Evolutionary conservation across 225 moss, liverwort and hornwort species (phyloP), one percentile per base, ranked within the genome.

Genomic region (Sphagnum tenellum): DNA sequence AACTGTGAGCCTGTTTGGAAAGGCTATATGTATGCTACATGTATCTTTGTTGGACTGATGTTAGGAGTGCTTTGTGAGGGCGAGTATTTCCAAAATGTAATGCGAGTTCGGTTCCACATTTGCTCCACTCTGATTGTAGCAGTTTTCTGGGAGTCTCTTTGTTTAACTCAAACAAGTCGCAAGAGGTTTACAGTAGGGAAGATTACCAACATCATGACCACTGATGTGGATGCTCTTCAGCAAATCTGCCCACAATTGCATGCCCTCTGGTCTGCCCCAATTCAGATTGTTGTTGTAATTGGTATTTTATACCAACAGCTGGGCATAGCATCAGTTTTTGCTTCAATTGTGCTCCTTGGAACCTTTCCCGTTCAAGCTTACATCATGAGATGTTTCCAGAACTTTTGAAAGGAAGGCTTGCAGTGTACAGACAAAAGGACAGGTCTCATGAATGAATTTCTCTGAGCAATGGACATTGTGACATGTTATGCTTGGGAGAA

Each of bases 401-500:
- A 53, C 7, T 60, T 86, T 13, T 67, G 75, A 0, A 72, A 53
- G 75, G 77, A 73, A 73, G 75, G 77, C 59, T 81, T 81, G 71
- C 73, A 75, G 55, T 71, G 73, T 58, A 89, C 85, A 63, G 92
- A 92, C 71, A 70, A 5, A 45, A 80, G 92, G 60, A 73, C 89
- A 61, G 77, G 78, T 54, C 77, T 78, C 48, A 76, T 80, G 73
- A 81, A 81, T 56, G 92, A 92, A 69, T 53, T 78, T 46, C 73
- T 92, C 13, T 63, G 72, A 2, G 83, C 82, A 48, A 89, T 89
- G 85, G 90, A 94, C 54, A 75, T 88, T 60, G 88, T 94, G 75
- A 94, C 90, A 70, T 82, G 90, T 12, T 90, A 94, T 63, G 90
- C 86, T 13, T 94, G 94, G 94, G 90, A 94, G 60, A 77, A 64